Conservation (phyloP, 371 early-diverging fungal genomes). For the Circinella minor region DNA sequence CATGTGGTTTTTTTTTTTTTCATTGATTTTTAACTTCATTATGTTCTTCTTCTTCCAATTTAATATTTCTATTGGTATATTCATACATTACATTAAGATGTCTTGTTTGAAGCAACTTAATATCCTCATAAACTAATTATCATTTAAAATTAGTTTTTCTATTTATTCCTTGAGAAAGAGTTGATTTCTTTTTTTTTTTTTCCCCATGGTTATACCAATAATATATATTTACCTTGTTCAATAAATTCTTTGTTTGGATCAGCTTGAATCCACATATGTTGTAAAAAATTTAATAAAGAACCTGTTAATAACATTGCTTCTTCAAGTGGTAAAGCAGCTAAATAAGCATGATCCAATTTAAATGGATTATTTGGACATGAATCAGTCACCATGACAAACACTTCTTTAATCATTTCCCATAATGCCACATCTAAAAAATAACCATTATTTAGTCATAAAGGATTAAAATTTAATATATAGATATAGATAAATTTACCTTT, state of each 20-base stretch:
- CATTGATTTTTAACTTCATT: neutral
- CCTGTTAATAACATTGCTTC: constrained; percentile 67
- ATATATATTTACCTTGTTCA: constrained; percentile 39
- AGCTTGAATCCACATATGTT: constrained; percentile 61
- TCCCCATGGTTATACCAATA: too few relatives aligned
- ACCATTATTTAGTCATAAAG: too few relatives aligned
- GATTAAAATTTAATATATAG: too few relatives aligned
- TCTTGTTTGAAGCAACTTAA: constrained; percentile 15
- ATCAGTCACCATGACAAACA: constrained; percentile 57
- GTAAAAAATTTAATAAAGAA: constrained; percentile 72
- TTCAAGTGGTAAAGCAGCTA: constrained; percentile 63
- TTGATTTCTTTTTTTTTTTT: too few relatives aligned
- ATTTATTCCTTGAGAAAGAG: too few relatives aligned
- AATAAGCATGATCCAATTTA: constrained; percentile 63
- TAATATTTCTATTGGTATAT: neutral
- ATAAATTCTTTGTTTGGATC: constrained; percentile 42
- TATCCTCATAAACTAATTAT: constrained; percentile 20
- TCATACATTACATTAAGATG: constrained; percentile 16
- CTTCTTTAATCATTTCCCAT: constrained; percentile 82
- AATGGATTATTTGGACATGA: constrained; percentile 71
- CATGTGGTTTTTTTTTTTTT: constrained; percentile 8
- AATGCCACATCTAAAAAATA: constrained; percentile 61
- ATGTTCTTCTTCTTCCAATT: neutral
- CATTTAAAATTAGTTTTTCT: too few relatives aligned
- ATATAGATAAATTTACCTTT: constrained; percentile 5